Evolutionary conservation across 1,284 basidiomycete genomes (phyloP), one percentile per base, ranked within the genome.

Genomic region (Neonothopanus nambi): DNA sequence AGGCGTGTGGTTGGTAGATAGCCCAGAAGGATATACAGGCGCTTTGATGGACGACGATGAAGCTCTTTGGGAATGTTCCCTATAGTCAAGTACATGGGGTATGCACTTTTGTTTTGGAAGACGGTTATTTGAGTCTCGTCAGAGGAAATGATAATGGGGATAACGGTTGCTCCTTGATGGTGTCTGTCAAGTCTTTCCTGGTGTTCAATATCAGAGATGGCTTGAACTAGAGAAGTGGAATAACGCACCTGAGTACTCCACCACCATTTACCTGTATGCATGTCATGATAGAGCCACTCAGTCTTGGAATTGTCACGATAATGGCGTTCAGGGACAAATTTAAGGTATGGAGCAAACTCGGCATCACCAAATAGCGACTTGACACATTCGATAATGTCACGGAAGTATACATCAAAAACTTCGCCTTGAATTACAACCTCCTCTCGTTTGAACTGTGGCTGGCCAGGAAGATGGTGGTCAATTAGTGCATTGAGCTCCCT

Each of bases 121-220:
- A n/a, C n/a, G n/a, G n/a, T n/a, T n/a, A n/a, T n/a, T n/a, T n/a
- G n/a, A n/a, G n/a, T n/a, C n/a, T n/a, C n/a, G n/a, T n/a, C n/a
- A n/a, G n/a, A 67, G 0, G 65, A 55, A 4, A 70, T 50, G 33
- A 72, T 70, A 82, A 57, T 88, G 85, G 67, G 87, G 84, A 62
- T 68, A 77, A 49, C 71, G 79, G 58, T 91, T 82, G 1, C 67
- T 85, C 38, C 76, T 11, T 52, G 13, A n/a, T n/a, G n/a, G n/a
- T 42, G 9, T 5, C n/a, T 21, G 11, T 42, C 40, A 11, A 42
- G 4, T 3, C 20, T 15, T 42, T 42, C 18, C 40, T 42, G 21
- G 8, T 17, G 38, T n/a, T 40, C 7, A 40, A 40, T 8, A 40
- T 40, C 7, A 40, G 38, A 17, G 8, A 8, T 8, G 21, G 21